Percentiles rank a stretch among this genome's conserved stretches.
Conservation (phyloP, 208 protist species). For the Trypanosoma brucei region DNA sequence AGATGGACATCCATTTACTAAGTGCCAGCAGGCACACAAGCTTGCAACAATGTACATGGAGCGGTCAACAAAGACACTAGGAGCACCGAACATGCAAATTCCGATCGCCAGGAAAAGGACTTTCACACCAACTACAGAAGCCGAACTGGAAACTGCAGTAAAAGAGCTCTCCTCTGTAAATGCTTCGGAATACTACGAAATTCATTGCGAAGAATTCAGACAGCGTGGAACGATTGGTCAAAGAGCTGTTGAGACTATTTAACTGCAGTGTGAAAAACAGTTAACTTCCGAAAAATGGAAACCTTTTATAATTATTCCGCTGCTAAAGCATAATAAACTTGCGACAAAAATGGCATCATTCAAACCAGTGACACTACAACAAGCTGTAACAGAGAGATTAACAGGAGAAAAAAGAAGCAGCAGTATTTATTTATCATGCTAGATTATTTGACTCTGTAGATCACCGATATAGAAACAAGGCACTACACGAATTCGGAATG, state of each 20-base stretch:
- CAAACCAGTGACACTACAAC: slow-evolving; percentile 21
- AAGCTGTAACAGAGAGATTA: neutral
- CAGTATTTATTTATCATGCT: slow-evolving; percentile 32
- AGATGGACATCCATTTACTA: neutral
- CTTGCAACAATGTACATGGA: neutral
- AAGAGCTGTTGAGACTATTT: slow-evolving; percentile 10
- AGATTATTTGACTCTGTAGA: slow-evolving; percentile 36
- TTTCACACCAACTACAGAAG: neutral
- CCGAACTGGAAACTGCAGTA: neutral
- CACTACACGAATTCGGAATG: slow-evolving; percentile 2
- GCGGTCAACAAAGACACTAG: neutral
- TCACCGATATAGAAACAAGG: slow-evolving; percentile 18
- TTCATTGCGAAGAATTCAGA: slow-evolving; percentile 1
- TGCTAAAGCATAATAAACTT: slow-evolving; percentile 25
- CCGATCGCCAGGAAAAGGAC: neutral
- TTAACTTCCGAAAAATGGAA: slow-evolving; percentile 18
- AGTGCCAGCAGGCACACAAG: neutral
- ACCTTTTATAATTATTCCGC: slow-evolving; percentile 18
- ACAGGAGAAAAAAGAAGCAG: neutral
- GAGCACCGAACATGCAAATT: neutral
- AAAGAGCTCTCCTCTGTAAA: neutral
- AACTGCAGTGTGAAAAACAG: slow-evolving; percentile 17
- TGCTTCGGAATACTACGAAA: neutral
- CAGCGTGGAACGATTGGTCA: neutral
- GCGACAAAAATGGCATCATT: slow-evolving; percentile 10